phyloP scores from a whole-genome alignment of 768 basidiomycete species.

The Pisolithus sp. region DNA sequence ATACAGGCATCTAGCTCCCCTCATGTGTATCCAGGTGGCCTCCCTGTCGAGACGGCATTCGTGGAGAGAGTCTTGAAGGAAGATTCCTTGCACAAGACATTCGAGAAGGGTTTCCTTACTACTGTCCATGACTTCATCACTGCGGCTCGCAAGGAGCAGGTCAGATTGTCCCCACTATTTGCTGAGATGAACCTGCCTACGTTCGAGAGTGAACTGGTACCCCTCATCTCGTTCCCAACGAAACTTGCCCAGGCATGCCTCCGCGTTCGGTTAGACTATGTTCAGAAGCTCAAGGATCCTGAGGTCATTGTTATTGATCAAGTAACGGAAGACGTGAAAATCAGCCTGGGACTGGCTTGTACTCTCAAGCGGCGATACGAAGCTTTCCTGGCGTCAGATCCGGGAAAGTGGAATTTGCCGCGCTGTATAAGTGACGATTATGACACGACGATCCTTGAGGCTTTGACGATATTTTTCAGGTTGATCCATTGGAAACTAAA shows the following conservation, averaged over 20 bases:
- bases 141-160: conserved; percentile 80
- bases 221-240: conserved; percentile 94
- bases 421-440: conserved; percentile 87
- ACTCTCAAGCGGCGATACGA: conserved; percentile 94
- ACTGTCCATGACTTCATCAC: conserved; percentile 85
- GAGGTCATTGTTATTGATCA: conserved; percentile 90
- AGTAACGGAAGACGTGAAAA: conserved; percentile 87
- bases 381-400: conserved; percentile 83
- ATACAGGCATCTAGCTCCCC: conserved; percentile 33
- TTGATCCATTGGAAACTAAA: conserved; percentile 95
- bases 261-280: conserved; percentile 83
- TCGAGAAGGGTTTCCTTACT: conserved; percentile 83
- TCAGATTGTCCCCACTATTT: conserved; percentile 70
- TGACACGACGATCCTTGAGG: conserved; percentile 82
- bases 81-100: conserved; percentile 90
- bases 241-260: conserved; percentile 89
- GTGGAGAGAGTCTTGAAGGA: conserved; percentile 93
- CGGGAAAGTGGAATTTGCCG: conserved; percentile 83
- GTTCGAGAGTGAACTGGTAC: conserved; percentile 83
- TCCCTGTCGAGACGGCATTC: conserved; percentile 72
- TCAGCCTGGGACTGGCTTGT: conserved; percentile 86
- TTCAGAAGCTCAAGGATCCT: conserved; percentile 81
- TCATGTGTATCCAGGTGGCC: conserved; percentile 25
- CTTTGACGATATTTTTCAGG: conserved; percentile 84
- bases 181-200: conserved; percentile 86